A percentile compares a stretch with the other conserved stretches of the same genome.
These are phyloP conservation scores for Ophiostoma piceae DNA, from an alignment of 2,329 filamentous ascomycete genomes.

Conservation along the genomic window DNA sequence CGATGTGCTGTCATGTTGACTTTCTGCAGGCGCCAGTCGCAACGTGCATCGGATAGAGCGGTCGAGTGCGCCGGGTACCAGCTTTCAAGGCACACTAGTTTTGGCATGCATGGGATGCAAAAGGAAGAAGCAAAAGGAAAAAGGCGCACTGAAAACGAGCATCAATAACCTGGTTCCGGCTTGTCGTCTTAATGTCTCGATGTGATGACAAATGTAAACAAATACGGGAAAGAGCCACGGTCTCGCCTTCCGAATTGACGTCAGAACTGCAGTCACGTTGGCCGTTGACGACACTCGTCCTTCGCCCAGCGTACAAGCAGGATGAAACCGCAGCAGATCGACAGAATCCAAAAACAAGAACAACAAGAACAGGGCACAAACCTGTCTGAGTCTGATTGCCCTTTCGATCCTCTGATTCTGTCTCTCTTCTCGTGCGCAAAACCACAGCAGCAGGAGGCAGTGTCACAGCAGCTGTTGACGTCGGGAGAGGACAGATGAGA, in stretches of 20 bases:
- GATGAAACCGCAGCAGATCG: background rate
- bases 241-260: background rate
- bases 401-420: too few species aligned
- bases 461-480: background rate
- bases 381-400: background rate
- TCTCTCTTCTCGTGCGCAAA: background rate
- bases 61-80: background rate
- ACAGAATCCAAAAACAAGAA: background rate
- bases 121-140: background rate
- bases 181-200: background rate
- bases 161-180: background rate
- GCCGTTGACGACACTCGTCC: background rate
- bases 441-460: background rate
- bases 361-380: constrained; percentile 1
- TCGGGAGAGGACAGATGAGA: background rate
- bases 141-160: background rate
- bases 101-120: background rate
- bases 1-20: background rate
- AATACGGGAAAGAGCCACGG: background rate
- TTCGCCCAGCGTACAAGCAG: background rate
- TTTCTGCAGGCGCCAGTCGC: background rate
- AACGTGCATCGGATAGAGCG: background rate
- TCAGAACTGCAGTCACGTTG: background rate
- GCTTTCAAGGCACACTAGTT: background rate
- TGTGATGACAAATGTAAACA: constrained; percentile 1